Evolutionary conservation across 768 basidiomycete genomes (phyloP), one percentile per base, ranked within the genome.

Genomic region (Lactarius sp.): DNA sequence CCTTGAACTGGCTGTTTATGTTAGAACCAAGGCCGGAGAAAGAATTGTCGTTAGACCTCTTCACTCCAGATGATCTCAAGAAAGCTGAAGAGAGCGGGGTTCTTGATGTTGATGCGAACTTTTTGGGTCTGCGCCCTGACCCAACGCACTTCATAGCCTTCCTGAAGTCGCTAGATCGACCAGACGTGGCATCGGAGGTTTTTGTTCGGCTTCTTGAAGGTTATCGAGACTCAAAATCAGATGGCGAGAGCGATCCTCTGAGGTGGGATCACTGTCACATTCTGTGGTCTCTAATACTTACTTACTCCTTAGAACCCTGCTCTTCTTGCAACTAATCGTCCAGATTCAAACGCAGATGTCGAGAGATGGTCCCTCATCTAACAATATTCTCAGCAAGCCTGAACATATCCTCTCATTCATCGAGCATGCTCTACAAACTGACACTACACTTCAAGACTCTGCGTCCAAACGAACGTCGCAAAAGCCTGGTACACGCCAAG

Each of bases 361-460:
- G 0, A 77, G 79, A 47, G 80, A 81, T 9, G 67, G 60, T 22
- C 78, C 81, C 18, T 74, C 79, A 16, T 78, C 83, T 0, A 79
- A 81, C 4, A 85, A 80, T 64, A 82, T 94, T 36, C 75, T 86
- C 41, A 74, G 73, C 50, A 82, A 87, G 62, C 88, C 91, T 0
- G 80, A 80, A 10, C 85, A 94, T 61, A 80, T 95, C 10, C 73
- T 98, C n/a, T 78, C 81, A 2, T 97, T 97, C 71, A 79, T 98
- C 31, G 88, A 87, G 60, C 85, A 92, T 62, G 88, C 89, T 1
- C 75, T 97, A 5, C 83, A 85, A 53, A 75, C 31, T 53, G 31
- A 61, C 39, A 36, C 56, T 49, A 3, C n/a, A n/a, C 47, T 49
- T 49, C 36, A 67, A 65, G 62, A 62, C n/a, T 7, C 59, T 57